These are phyloP conservation scores for Suhomyces kilbournensis DNA, from an alignment of 805 yeast genomes.

Conservation along the genomic window DNA sequence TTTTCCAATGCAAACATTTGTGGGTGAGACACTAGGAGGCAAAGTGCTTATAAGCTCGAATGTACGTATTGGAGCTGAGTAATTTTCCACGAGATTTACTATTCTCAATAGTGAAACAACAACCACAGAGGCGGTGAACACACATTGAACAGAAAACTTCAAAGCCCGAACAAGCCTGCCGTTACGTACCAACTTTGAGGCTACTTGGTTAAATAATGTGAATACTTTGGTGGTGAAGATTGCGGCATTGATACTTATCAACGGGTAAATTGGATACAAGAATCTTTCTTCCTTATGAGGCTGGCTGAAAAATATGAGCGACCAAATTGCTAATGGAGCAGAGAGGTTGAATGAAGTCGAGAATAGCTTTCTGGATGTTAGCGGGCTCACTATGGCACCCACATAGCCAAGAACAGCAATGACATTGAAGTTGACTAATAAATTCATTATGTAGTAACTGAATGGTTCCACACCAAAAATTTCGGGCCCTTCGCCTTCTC, in stretches of 20 bases:
- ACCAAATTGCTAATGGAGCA: conserved; percentile 65
- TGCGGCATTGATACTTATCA: conserved; percentile 63
- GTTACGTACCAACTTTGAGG: conserved; percentile 3
- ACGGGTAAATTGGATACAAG: conserved; percentile 78
- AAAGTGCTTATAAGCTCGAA: conserved; percentile 9
- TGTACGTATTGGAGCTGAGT: conserved; percentile 62
- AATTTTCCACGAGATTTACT: conserved; percentile 58
- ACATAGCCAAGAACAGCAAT: conserved; percentile 41
- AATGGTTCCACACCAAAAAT: conserved; percentile 87
- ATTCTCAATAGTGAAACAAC: conserved; percentile 47
- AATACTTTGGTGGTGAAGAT: conserved; percentile 31
- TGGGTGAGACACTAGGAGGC: background rate
- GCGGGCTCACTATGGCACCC: conserved; percentile 32
- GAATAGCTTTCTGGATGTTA: conserved; percentile 12
- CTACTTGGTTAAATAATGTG: conserved; percentile 3
- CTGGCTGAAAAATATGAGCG: conserved; percentile 60
- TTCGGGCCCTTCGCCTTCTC: conserved; percentile 76
- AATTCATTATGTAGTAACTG: conserved; percentile 64
- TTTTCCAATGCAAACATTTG: conserved; percentile 81
- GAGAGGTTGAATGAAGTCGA: conserved; percentile 12
- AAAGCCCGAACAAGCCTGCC: conserved; percentile 5
- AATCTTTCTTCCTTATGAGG: conserved; percentile 95
- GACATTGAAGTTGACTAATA: conserved; percentile 71
- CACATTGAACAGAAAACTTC: conserved; percentile 9
- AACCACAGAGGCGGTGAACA: conserved; percentile 31